Base-by-base conservation (phyloP, 2,329 filamentous ascomycete genomes). In the Verticillium tricorpus region DNA sequence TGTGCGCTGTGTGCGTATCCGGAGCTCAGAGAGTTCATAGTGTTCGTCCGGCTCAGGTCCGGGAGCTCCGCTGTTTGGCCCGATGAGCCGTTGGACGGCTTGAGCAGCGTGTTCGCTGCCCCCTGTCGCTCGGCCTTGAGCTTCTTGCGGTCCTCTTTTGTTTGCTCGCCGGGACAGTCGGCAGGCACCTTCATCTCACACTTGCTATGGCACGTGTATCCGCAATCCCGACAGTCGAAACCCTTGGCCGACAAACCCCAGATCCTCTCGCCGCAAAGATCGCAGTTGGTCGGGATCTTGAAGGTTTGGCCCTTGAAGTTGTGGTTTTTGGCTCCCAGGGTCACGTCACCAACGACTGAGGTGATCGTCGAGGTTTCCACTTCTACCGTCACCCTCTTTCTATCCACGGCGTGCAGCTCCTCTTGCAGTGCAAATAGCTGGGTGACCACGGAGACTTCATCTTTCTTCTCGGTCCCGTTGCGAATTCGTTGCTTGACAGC, bases 251-350 rank as follows among this genome's bases (percentile, higher is more conserved):
- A 96, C 50, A 99, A 76, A 0, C 95, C 95, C 95, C 95, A 99
- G 73, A 99, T 97, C 32, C 95, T 87, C 72, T 99, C 95, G 19
- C 93, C 93, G 69, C 95, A 99, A 14, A 97, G 83, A 74, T 99
- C 95, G 78, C 95, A 99, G 73, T 98, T 98, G 5, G 95, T 99
- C 0, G 96, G 96, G 64, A 99, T 97, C 75, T 98, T 98, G 83
- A 98, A 99, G 0, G 95, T 98, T 72, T 98, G 93, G n/a, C 92
- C 88, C 77, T 96, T 97, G 84, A 99, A 99, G 71, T 96, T 95
- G 80, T 99, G 95, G 71, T 93, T 97, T 73, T 92, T 92, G 12
- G 93, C 93, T 19, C 94, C 94, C 22, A 97, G 81, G 2, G 93
- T 97, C 60, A 99, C 85, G 72, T 99, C 95, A 39, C 95, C 95